Base-by-base conservation (phyloP, 768 basidiomycete genomes). In the Russula brevipes region DNA sequence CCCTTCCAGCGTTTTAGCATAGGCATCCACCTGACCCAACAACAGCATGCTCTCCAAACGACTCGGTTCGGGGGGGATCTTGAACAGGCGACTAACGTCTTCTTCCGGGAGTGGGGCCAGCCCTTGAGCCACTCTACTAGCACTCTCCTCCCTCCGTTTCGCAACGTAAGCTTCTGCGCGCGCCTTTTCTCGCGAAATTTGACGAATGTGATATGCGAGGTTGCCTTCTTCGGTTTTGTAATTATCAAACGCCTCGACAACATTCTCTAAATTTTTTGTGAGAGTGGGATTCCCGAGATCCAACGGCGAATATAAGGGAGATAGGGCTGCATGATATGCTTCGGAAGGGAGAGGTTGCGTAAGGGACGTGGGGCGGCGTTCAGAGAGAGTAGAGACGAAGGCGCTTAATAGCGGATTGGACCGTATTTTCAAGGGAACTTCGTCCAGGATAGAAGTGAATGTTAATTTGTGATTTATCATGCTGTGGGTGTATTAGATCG, bases 211-310 rank as follows among this genome's bases (percentile, higher is more conserved):
- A 79, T 93, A 97, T 57, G 89, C 93, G 67, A 94, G 82, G 75
- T 96, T 96, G 55, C 91, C 90, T 70, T 95, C 91, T 74, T 97
- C 94, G 59, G 89, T 91, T 70, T 87, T 85, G 76, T 94, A 92
- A 69, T 78, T 82, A 76, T 94, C 91, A 63, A 96, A 79, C 0
- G 88, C 85, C 73, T 96, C 92, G 64, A 91, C 85, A 54, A 94
- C 85, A 73, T 88, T 84, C 77, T 92, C 90, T 66, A 96, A 76
- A 72, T 90, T 90, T 72, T 82, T 82, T 58, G 88, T 85, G 55
- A 91, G 78, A 8, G 87, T 83, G 5, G 81, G 77, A 33, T 83
- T 82, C 39, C 88, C 87, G 54, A 91, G 82, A 76, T 91, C 80
- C 60, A 96, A 81, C 54, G 80, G 76, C 8, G 84, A 78, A 77